A percentile compares a stretch with the other conserved stretches of the same genome.
These are phyloP conservation scores for Tubosaeta brunneosetosa DNA, from an alignment of 768 basidiomycete genomes.

Conservation along the genomic window DNA sequence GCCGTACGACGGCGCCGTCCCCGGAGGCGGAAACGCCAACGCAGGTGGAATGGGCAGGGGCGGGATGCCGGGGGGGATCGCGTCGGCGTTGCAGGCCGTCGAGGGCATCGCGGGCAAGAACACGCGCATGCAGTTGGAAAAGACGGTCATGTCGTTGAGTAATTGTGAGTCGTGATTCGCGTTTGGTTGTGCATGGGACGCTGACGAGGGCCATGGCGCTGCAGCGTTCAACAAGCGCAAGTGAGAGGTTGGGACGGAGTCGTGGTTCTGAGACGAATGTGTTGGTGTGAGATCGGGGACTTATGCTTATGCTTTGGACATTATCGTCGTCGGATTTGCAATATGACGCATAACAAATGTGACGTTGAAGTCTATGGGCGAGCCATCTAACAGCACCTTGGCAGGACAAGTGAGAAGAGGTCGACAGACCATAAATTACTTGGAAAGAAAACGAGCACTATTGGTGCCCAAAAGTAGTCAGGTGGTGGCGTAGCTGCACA, in stretches of 20 bases:
- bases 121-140: slow-evolving; percentile 47
- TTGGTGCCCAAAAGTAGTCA: too few relatives aligned
- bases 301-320: too few relatives aligned
- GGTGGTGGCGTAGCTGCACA: too few relatives aligned
- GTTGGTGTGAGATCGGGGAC: too few relatives aligned
- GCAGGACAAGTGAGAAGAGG: too few relatives aligned
- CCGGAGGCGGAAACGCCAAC: background rate
- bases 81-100: slow-evolving; percentile 43
- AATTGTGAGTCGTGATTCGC: slow-evolving; percentile 41
- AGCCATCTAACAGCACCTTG: too few relatives aligned
- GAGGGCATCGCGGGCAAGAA: slow-evolving; percentile 54
- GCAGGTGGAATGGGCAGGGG: slow-evolving; percentile 3
- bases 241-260: background rate
- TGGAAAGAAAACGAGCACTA: too few relatives aligned
- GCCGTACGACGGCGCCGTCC: background rate
- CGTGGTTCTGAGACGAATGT: too few relatives aligned
- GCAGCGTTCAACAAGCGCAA: slow-evolving; percentile 5
- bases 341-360: too few relatives aligned
- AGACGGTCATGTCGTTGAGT: slow-evolving; percentile 40
- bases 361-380: too few relatives aligned
- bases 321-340: too few relatives aligned
- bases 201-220: slow-evolving; percentile 1
- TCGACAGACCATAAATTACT: too few relatives aligned
- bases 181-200: background rate
- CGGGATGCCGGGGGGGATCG: slow-evolving; percentile 19